Evolutionary conservation across 768 basidiomycete genomes (phyloP).

Genomic region (Mycena metata): DNA sequence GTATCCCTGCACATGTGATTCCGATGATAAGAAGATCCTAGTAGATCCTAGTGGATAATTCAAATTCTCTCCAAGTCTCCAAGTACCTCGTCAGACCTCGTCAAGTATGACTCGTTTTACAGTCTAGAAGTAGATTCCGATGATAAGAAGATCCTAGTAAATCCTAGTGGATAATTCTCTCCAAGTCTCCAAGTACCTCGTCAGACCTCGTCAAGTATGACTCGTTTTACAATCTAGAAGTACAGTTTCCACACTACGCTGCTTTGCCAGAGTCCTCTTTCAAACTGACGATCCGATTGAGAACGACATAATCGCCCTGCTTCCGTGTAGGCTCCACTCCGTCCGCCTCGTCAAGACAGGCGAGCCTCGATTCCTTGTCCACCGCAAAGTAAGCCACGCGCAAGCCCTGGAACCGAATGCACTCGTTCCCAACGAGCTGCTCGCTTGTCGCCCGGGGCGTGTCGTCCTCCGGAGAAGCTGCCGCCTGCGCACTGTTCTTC

Average conservation of each 20-base stretch:
- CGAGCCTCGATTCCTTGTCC: conserved; percentile 86
- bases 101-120: too few species aligned
- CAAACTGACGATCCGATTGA: conserved; percentile 93
- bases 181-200: too few species aligned
- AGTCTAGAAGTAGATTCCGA: too few species aligned
- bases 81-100: too few species aligned
- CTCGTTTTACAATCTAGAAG: not conserved
- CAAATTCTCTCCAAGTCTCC: too few species aligned
- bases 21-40: too few species aligned
- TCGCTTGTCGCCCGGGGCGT: conserved; percentile 82
- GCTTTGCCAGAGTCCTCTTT: conserved; percentile 93
- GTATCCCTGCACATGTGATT: too few species aligned
- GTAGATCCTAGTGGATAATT: too few species aligned
- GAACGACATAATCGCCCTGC: conserved; percentile 84
- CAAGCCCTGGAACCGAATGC: conserved; percentile 95
- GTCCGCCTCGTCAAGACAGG: conserved; percentile 69
- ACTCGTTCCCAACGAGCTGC: conserved; percentile 91
- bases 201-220: too few species aligned
- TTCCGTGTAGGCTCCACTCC: conserved; percentile 56
- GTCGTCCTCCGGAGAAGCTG: conserved; percentile 55
- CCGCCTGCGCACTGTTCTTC: conserved; percentile 56
- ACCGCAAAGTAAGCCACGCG: conserved; percentile 95
- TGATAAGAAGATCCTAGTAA: too few species aligned
- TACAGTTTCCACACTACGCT: conserved; percentile 6
- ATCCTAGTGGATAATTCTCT: too few species aligned